A percentile compares a stretch with the other conserved stretches of the same genome.
Conservation (phyloP, 2,329 filamentous ascomycete genomes). For the Colletotrichum lini region DNA sequence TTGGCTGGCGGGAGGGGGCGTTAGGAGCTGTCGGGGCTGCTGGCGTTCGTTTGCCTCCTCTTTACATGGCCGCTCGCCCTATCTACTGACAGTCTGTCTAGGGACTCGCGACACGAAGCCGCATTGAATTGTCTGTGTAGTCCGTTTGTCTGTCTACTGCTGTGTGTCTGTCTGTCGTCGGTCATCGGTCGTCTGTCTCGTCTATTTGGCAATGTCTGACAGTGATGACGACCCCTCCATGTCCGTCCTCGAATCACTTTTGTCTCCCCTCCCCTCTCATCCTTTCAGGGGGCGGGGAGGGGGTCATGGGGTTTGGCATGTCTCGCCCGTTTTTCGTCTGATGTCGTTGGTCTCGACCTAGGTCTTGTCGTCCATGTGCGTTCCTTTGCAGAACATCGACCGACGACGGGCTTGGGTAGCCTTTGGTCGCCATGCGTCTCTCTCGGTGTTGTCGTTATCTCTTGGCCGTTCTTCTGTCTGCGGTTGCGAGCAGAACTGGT, state of each 20-base stretch:
- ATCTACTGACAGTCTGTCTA: neutral
- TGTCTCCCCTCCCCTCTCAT: slow-evolving; percentile 2
- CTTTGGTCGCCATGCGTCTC: slow-evolving; percentile 10
- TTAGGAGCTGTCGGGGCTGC: neutral
- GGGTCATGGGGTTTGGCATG: slow-evolving; percentile 32
- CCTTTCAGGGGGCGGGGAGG: neutral
- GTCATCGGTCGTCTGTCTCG: neutral
- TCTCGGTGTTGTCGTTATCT: neutral
- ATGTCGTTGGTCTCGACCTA: slow-evolving; percentile 5
- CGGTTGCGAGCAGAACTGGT: neutral
- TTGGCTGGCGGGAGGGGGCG: neutral
- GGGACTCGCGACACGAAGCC: too few relatives aligned
- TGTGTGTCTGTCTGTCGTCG: neutral
- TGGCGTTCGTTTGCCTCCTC: neutral
- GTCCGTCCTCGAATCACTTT: slow-evolving; percentile 17
- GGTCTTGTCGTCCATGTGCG: neutral
- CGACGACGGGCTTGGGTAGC: neutral
- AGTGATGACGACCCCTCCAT: neutral
- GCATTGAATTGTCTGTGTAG: too few relatives aligned
- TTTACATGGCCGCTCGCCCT: neutral
- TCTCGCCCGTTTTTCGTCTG: slow-evolving; percentile 33
- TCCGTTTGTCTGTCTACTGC: too few relatives aligned
- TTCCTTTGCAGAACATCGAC: neutral
- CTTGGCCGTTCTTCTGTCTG: too few relatives aligned
- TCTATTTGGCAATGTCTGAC: slow-evolving; percentile 1